A percentile compares a stretch with the other conserved stretches of the same genome.
These are phyloP conservation scores for Dispira simplex DNA, from an alignment of 192 early-diverging fungal species.

Conservation along the genomic window DNA sequence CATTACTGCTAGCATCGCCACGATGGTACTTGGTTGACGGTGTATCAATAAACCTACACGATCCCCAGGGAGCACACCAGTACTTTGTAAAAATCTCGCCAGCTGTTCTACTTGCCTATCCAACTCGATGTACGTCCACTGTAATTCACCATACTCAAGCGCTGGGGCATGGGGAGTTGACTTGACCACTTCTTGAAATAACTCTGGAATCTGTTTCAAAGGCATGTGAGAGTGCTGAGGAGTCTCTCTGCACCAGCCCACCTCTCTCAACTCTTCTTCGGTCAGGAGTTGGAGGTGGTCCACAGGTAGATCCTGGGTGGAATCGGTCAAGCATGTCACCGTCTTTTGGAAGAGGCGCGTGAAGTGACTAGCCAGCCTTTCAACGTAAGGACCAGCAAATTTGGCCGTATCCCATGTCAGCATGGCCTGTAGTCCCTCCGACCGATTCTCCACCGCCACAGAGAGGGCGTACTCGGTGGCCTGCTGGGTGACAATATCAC, in stretches of 20 bases:
- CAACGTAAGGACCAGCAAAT: not conserved
- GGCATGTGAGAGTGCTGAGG: not conserved
- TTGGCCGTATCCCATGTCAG: not conserved
- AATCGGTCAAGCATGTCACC: not conserved
- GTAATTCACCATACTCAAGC: not conserved
- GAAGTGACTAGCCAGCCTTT: not conserved
- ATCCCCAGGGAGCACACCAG: not conserved
- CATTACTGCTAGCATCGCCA: not conserved
- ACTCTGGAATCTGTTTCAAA: not conserved
- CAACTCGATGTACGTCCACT: not conserved
- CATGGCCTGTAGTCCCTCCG: not conserved
- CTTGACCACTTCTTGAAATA: not conserved
- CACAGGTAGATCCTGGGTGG: not conserved
- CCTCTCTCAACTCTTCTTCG: not conserved
- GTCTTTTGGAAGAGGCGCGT: not conserved
- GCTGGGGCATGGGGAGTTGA: not conserved
- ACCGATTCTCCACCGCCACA: not conserved
- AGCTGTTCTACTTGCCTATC: not conserved
- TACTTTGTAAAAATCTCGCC: not conserved
- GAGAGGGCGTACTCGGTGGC: not conserved
- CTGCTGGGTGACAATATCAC: not conserved
- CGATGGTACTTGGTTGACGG: not conserved
- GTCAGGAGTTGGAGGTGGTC: not conserved
- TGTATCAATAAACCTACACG: not conserved
- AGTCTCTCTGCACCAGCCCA: too few species aligned